Conservation (phyloP, 768 basidiomycete species). For the Russula olivacea region DNA sequence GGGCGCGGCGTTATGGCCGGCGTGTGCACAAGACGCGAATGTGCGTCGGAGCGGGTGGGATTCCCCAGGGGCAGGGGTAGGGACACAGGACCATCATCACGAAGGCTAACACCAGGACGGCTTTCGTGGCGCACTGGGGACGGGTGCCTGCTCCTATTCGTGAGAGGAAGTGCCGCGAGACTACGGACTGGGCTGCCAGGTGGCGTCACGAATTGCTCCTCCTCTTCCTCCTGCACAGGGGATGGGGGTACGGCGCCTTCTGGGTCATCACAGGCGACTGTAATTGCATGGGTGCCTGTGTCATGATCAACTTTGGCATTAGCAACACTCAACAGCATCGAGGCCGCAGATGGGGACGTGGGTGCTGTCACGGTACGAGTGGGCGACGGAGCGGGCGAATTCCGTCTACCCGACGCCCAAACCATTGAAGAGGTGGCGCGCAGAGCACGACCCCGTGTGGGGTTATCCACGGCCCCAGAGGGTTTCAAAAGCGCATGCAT, state of each 20-base stretch:
- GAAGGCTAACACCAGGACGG: conserved; percentile 12
- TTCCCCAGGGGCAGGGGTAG: conserved; percentile 1
- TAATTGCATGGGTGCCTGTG: neutral
- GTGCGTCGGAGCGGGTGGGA: conserved; percentile 13
- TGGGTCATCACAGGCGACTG: neutral
- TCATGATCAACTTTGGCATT: conserved; percentile 4
- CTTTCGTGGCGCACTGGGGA: conserved; percentile 20
- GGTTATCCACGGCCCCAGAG: neutral
- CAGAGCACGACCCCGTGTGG: conserved; percentile 16
- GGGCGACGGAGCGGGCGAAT: conserved; percentile 16
- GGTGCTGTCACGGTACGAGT: conserved; percentile 9
- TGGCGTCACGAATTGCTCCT: conserved; percentile 20
- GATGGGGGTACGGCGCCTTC: conserved; percentile 10
- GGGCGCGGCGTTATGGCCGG: conserved; percentile 14
- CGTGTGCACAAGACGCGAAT: conserved; percentile 1
- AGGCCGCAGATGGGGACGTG: conserved; percentile 10
- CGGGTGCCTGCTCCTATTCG: conserved; percentile 12
- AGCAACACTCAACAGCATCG: conserved; percentile 10
- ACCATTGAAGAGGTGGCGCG: conserved; percentile 13
- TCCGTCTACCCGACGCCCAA: conserved; percentile 8
- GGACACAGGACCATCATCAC: conserved; percentile 19
- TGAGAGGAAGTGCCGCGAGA: conserved; percentile 3
- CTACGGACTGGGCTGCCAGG: conserved; percentile 19
- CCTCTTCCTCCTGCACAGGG: conserved; percentile 20
- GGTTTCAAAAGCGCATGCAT: neutral